Percentiles rank a stretch among this genome's conserved stretches.
Conservation (phyloP, 2,329 filamentous ascomycete species). For the Eutypa lata region DNA sequence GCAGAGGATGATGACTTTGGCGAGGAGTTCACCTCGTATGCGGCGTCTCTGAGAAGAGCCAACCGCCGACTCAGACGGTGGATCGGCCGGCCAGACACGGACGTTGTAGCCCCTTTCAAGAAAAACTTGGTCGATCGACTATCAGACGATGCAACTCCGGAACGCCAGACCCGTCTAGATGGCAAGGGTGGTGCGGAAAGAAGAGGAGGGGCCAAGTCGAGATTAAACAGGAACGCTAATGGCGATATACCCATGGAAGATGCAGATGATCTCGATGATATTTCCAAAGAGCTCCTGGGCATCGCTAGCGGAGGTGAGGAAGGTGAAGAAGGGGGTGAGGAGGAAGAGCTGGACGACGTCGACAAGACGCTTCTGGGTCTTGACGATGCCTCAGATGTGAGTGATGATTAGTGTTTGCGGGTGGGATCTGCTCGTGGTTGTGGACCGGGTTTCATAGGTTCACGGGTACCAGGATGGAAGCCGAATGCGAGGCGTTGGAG, state of each 20-base stretch:
- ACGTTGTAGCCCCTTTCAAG: conserved; percentile 48
- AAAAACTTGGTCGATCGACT: conserved; percentile 22
- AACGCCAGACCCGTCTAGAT: conserved; percentile 24
- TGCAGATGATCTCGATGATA: conserved; percentile 52
- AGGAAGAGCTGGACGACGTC: conserved; percentile 36
- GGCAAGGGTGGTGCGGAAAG: conserved; percentile 29
- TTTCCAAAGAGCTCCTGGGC: conserved; percentile 49
- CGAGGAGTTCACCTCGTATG: conserved; percentile 67
- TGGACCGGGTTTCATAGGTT: not conserved
- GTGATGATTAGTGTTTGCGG: conserved; percentile 14
- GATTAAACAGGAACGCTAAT: conserved; percentile 33
- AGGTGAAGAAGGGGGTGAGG: conserved; percentile 41
- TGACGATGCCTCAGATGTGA: conserved; percentile 26
- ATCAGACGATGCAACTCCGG: conserved; percentile 20
- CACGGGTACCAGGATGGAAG: not conserved
- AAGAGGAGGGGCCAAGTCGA: conserved; percentile 22
- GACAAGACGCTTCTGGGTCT: conserved; percentile 31
- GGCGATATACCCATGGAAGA: conserved; percentile 44
- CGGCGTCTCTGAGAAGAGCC: conserved; percentile 62
- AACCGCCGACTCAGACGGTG: conserved; percentile 67
- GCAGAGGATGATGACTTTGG: conserved; percentile 71
- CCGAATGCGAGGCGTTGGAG: not conserved
- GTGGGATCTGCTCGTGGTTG: not conserved
- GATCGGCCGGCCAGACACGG: conserved; percentile 48
- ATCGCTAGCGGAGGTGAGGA: conserved; percentile 44